These are phyloP conservation scores for Dictyostelium capitatum DNA, from an alignment of 78 protist genomes.

Conservation along the genomic window DNA sequence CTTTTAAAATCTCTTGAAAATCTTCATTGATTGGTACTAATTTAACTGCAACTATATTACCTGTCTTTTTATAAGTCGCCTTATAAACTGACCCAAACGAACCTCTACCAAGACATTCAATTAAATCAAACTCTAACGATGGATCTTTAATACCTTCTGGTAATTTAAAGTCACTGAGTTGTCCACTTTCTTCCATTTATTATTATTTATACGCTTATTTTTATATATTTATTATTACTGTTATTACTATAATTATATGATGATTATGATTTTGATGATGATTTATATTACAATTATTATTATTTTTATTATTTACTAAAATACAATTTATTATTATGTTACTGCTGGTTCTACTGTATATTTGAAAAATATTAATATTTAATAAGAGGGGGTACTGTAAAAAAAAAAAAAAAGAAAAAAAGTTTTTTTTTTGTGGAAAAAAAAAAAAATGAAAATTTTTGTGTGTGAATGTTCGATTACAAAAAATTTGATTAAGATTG, in stretches of 20 bases:
- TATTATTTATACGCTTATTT: not conserved
- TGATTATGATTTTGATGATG: no score
- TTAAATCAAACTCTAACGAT: conserved; percentile 61
- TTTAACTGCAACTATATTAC: conserved; percentile 79
- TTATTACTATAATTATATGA: not conserved
- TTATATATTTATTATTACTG: not conserved
- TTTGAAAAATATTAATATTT: no score
- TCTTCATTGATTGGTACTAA: conserved; percentile 75
- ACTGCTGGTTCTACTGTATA: no score
- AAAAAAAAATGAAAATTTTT: no score
- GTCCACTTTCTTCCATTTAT: conserved; percentile 24
- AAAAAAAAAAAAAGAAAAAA: no score
- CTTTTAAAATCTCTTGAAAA: conserved; percentile 80
- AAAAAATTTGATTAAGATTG: no score
- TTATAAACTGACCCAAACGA: conserved; percentile 83
- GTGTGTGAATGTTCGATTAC: no score
- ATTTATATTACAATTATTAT: no score
- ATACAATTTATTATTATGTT: no score
- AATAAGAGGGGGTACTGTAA: no score
- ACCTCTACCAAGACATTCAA: conserved; percentile 69
- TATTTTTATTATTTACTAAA: no score
- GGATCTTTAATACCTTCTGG: conserved; percentile 80
- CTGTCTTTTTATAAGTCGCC: conserved; percentile 64
- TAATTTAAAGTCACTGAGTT: conserved; percentile 42
- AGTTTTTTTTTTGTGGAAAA: no score